Evolutionary conservation across 108 stramenopile species (phyloP).

Genomic region (Cyclostephanos tholiformis): DNA sequence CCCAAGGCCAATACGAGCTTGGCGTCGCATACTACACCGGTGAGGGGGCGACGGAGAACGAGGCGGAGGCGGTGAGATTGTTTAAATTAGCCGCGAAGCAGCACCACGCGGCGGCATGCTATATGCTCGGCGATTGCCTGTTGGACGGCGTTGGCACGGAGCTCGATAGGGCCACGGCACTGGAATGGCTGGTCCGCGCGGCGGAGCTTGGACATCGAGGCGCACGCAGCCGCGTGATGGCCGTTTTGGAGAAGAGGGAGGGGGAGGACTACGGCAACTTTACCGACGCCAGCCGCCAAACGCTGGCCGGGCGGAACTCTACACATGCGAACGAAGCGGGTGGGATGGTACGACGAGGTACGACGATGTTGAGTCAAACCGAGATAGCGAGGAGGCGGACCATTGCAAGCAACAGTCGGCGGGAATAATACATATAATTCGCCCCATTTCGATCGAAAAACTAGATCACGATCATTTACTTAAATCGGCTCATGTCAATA

Average conservation of each 20-base stretch:
- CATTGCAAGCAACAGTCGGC: slow-evolving; percentile 54
- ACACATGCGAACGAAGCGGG: slow-evolving; percentile 39
- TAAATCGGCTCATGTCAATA: slow-evolving; percentile 63
- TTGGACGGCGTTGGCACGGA: slow-evolving; percentile 59
- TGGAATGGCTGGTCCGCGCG: slow-evolving; percentile 62
- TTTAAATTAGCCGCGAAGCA: slow-evolving; percentile 53
- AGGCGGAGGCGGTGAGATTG: slow-evolving; percentile 48
- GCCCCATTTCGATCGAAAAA: too few relatives aligned
- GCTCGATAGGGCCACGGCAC: slow-evolving; percentile 52
- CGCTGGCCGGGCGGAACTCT: slow-evolving; percentile 29
- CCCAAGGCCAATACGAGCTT: slow-evolving; percentile 56
- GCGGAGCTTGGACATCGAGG: slow-evolving; percentile 69
- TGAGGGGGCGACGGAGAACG: slow-evolving; percentile 55
- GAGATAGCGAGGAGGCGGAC: slow-evolving; percentile 51
- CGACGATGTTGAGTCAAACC: slow-evolving; percentile 31
- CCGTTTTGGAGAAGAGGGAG: slow-evolving; percentile 51
- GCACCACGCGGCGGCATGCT: slow-evolving; percentile 65
- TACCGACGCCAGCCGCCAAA: slow-evolving; percentile 53
- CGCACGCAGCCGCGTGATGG: slow-evolving; percentile 60
- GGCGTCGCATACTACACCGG: slow-evolving; percentile 66
- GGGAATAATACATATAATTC: background rate
- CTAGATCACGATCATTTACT: too few relatives aligned
- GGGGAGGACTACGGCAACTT: slow-evolving; percentile 50
- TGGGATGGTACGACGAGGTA: slow-evolving; percentile 16
- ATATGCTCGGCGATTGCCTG: slow-evolving; percentile 69